Evolutionary conservation across 805 yeast species (phyloP).

Genomic region (Spencermartinsiella europaea): DNA sequence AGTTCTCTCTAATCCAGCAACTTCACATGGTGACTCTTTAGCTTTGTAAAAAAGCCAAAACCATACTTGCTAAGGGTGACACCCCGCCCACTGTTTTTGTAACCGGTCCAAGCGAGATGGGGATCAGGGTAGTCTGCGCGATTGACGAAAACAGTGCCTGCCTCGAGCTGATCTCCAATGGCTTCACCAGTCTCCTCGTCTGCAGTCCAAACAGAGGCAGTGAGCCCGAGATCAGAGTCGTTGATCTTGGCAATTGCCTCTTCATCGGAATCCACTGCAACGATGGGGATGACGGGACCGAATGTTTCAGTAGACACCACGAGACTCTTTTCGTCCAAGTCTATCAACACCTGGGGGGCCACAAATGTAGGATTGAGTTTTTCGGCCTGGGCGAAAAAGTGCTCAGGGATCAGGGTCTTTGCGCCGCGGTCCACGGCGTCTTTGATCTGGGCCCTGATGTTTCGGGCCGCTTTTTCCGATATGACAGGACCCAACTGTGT

Average conservation of each 20-base stretch:
- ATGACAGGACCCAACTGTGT: constrained; percentile 65
- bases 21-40: constrained; percentile 33
- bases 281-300: constrained; percentile 79
- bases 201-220: constrained; percentile 80
- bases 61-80: constrained; percentile 66
- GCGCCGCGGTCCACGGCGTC: constrained; percentile 53
- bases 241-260: constrained; percentile 73
- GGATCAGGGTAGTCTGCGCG: constrained; percentile 61
- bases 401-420: constrained; percentile 38
- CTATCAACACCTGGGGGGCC: constrained; percentile 75
- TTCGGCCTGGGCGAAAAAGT: constrained; percentile 64
- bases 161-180: constrained; percentile 52
- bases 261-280: constrained; percentile 66
- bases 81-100: constrained; percentile 67
- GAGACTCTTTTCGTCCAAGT: constrained; percentile 59
- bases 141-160: constrained; percentile 63
- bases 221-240: constrained; percentile 75
- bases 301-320: constrained; percentile 80
- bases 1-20: too few relatives aligned
- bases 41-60: constrained; percentile 36
- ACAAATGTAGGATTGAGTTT: constrained; percentile 72
- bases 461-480: constrained; percentile 45
- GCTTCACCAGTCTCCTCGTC: constrained; percentile 63
- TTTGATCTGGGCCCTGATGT: constrained; percentile 41
- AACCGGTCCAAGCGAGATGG: constrained; percentile 70